Percentiles rank a stretch among this genome's conserved stretches.
Evolutionary conservation across 1,284 basidiomycete species (phyloP).

Genomic region (Pseudozyma flocculosa): DNA sequence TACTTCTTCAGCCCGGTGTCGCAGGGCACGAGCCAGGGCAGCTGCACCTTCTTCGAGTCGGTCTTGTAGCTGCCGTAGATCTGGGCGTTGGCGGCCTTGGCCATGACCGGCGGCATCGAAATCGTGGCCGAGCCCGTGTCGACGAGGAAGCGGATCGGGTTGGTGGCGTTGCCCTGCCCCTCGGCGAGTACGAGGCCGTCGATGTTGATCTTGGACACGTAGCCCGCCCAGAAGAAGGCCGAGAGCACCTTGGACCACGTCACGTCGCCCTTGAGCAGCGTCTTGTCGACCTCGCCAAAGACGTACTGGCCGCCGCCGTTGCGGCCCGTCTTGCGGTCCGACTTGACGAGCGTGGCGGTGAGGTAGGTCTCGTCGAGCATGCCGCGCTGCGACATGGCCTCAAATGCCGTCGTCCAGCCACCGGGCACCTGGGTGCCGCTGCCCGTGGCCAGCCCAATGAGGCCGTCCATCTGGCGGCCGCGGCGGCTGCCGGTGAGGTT

Average conservation of each 20-base stretch:
- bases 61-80: slow-evolving; percentile 27
- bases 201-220: slow-evolving; percentile 34
- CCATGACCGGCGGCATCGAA: slow-evolving; percentile 27
- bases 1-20: slow-evolving; percentile 35
- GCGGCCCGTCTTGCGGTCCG: slow-evolving; percentile 39
- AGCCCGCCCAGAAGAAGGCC: slow-evolving; percentile 35
- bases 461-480: slow-evolving; percentile 40
- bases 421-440: slow-evolving; percentile 21
- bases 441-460: slow-evolving; percentile 35
- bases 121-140: slow-evolving; percentile 44
- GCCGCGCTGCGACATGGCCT: slow-evolving; percentile 35
- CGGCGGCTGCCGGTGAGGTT: slow-evolving; percentile 29
- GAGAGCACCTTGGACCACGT: slow-evolving; percentile 32
- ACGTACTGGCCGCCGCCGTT: slow-evolving; percentile 43
- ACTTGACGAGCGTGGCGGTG: slow-evolving; percentile 37
- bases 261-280: slow-evolving; percentile 23
- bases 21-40: slow-evolving; percentile 42
- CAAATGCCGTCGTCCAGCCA: slow-evolving; percentile 42
- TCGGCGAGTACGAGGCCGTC: slow-evolving; percentile 16
- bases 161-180: slow-evolving; percentile 10
- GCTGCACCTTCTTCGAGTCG: slow-evolving; percentile 14
- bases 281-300: slow-evolving; percentile 38
- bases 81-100: slow-evolving; percentile 28
- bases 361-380: slow-evolving; percentile 36
- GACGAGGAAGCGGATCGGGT: slow-evolving; percentile 32